These are phyloP conservation scores for Coemansia sp. DNA, from an alignment of 192 early-diverging fungal genomes.

Conservation along the genomic window DNA sequence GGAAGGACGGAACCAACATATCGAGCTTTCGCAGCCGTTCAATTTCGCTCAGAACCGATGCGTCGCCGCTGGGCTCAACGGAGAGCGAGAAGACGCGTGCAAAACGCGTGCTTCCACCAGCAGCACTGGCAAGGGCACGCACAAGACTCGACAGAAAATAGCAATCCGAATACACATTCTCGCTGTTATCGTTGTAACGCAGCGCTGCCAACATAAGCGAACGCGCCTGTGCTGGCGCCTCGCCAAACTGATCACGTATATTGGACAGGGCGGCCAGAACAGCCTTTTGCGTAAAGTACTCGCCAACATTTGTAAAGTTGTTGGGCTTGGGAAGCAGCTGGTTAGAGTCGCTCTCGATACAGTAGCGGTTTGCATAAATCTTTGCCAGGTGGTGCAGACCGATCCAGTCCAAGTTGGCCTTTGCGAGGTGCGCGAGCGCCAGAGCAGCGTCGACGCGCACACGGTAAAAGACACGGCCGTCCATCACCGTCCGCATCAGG, in stretches of 20 bases:
- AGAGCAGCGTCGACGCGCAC: constrained; percentile 77
- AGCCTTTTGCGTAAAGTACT: constrained; percentile 92
- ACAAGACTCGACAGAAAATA: constrained; percentile 76
- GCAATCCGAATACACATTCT: constrained; percentile 79
- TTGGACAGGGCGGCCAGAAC: constrained; percentile 69
- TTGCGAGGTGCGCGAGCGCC: constrained; percentile 63
- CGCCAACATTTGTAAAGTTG: constrained; percentile 79
- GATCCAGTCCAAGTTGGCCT: constrained; percentile 56
- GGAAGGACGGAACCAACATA: constrained; percentile 77
- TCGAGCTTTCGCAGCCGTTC: constrained; percentile 76
- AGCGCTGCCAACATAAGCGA: constrained; percentile 73
- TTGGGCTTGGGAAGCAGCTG: constrained; percentile 72
- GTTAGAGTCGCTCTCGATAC: constrained; percentile 34
- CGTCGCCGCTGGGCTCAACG: constrained; percentile 6
- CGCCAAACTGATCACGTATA: constrained; percentile 60
- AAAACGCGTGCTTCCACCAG: constrained; percentile 50
- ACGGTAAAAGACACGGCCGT: constrained; percentile 80
- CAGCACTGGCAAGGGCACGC: constrained; percentile 61
- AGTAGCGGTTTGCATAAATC: constrained; percentile 72
- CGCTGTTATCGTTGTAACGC: constrained; percentile 89
- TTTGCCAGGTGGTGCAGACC: constrained; percentile 70
- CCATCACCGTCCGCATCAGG: constrained; percentile 70
- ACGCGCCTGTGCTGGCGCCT: constrained; percentile 60
- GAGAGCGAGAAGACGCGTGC: constrained; percentile 2
- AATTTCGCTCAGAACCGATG: constrained; percentile 57